Base-by-base conservation (phyloP, 495 filamentous ascomycete species). In the Tirmania nivea region DNA sequence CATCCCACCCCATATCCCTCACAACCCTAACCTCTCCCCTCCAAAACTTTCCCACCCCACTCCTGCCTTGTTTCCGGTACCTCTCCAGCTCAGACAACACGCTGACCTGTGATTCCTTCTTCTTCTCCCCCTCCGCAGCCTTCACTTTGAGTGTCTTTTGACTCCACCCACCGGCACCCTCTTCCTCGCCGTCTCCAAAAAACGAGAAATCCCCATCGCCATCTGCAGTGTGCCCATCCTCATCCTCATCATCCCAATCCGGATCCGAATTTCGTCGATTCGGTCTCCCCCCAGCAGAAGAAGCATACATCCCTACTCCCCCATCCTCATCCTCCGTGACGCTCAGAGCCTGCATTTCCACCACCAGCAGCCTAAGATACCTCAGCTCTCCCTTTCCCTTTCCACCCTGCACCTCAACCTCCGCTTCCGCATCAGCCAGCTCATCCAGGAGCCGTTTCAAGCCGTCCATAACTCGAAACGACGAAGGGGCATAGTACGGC, bases 131-230 rank as follows among this genome's bases (percentile, higher is more conserved):
- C 19, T 36, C 49, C 35, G 54, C 52, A 14, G 51, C 53, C 17
- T 17, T 14, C 35, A 57, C 2, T 4, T 19, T 19, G 1, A 0
- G 39, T 45, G 39, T 19, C 17, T 45, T 45, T 45, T 45, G 14
- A 19, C 3, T 4, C 39, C 39, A 14, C 42, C 54, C 25, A 49
- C 50, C 34, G 8, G 10, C n/a, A 53, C 54, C 53, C 9, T 50
- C 59, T 9, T 53, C 59, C 8, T 10, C 36, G 1, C 37, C 48
- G 12, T 59, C 54, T 11, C 51, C 59, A 36, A 63, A 63, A 48
- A 63, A 63, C 17, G 55, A 63, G 16, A 63, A 63, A 50, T 59
- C 60, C 17, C 16, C 52, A 21, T 5, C 47, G 20, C 2, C 21
- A 25, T 10, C 50, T 48, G 47, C 59, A 21, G 3, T 1, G 35